Evolutionary conservation across 139 green algal species (phyloP), one percentile per base, ranked within the genome.

Genomic region (Micractinium conductrix): DNA sequence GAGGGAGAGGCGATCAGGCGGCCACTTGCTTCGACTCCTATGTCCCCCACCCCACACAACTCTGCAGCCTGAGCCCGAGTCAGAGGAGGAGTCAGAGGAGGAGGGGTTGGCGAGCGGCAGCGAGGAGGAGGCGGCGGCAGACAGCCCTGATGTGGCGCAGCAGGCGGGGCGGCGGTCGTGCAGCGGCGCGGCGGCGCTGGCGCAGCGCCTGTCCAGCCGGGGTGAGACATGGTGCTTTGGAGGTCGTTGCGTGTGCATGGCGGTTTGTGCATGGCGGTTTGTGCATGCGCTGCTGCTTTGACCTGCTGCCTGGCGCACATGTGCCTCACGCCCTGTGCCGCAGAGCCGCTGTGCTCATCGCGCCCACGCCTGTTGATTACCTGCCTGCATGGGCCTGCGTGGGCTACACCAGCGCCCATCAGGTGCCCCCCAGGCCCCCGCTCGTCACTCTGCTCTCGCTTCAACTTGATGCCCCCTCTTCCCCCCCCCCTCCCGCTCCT

Each of bases 131-230:
- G 74, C 37, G 19, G 75, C 53, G 50, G 45, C 6, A 5, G 33
- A 8, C 6, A 81, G 75, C 50, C 37, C 50, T 6, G 8, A n/a
- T 35, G 22, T 33, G 53, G 22, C 26, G 50, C 50, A 43, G 75
- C n/a, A 33, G 53, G 75, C 33, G 21, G 35, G 0, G 24, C 44
- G 28, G 35, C 75, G 75, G 53, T 30, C 75, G 7, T 37, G 75
- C 48, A 82, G 76, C 40, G 76, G 76, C 58, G 58, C 76, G 10
- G 76, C 58, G 22, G 58, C n/a, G 38, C 76, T 82, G 76, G 76
- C 76, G 12, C 10, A 67, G 24, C 62, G 42, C 4, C 8, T 53
- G n/a, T 58, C 58, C 30, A 10, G 70, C 70, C 9, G 70, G 33
- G 30, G 35, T 40, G 58, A 82, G n/a, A 43, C n/a, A n/a, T n/a